A percentile compares a stretch with the other conserved stretches of the same genome.
Conservation (phyloP, 805 yeast species). For the Isabelozyma rhagii region DNA sequence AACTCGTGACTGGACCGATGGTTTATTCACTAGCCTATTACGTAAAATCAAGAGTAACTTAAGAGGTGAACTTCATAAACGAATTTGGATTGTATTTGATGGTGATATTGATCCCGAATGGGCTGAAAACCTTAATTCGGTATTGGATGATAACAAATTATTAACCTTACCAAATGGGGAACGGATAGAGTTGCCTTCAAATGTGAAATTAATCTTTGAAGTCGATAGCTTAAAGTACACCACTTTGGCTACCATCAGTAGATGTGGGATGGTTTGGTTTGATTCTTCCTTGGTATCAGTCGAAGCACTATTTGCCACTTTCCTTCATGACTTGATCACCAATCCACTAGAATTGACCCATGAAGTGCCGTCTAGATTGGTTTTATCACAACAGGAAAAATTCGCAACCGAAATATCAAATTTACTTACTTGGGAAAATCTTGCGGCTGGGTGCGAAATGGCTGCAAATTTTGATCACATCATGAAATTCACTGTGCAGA, state of each 20-base stretch:
- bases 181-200: conserved; percentile 62
- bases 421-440: neutral
- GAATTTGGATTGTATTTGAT: conserved; percentile 81
- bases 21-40: conserved; percentile 67
- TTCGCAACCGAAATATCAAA: conserved; percentile 6
- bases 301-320: conserved; percentile 11
- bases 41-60: conserved; percentile 54
- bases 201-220: conserved; percentile 71
- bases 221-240: conserved; percentile 63
- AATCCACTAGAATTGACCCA: conserved; percentile 4
- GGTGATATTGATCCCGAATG: conserved; percentile 93
- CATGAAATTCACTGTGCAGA: conserved; percentile 43
- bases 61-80: conserved; percentile 54
- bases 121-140: conserved; percentile 89
- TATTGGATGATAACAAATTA: conserved; percentile 80
- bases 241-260: conserved; percentile 87
- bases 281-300: conserved; percentile 29
- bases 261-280: conserved; percentile 88
- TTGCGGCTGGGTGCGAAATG: conserved; percentile 16
- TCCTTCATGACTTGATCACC: conserved; percentile 14
- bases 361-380: conserved; percentile 8
- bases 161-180: conserved; percentile 90
- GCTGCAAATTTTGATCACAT: conserved; percentile 41
- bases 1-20: conserved; percentile 92
- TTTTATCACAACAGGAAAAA: conserved; percentile 7